Percentiles rank a stretch among this genome's conserved stretches.
Conservation (phyloP, 2,329 filamentous ascomycete genomes). For the Plenodomus biglobosus region DNA sequence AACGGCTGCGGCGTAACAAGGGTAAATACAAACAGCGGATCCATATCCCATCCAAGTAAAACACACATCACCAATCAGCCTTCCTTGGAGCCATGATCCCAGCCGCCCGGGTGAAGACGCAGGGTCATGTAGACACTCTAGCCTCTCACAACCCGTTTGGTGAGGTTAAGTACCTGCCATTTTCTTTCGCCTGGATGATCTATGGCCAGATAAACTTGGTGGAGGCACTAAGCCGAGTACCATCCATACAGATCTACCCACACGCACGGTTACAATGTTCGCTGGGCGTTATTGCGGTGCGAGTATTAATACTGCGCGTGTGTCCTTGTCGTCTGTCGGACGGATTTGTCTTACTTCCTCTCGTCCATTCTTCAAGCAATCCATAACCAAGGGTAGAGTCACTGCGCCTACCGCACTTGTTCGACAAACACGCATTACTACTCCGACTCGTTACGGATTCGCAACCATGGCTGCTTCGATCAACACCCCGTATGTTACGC, state of each 20-base stretch:
- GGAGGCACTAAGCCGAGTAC: too few relatives aligned
- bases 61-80: not conserved
- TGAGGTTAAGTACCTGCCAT: slow-evolving; percentile 18
- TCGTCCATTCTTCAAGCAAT: slow-evolving; percentile 1
- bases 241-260: too few relatives aligned
- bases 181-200: slow-evolving; percentile 17
- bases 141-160: slow-evolving; percentile 26
- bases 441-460: slow-evolving; percentile 15
- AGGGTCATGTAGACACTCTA: slow-evolving; percentile 13
- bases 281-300: slow-evolving; percentile 16
- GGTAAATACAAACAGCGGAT: slow-evolving; percentile 23
- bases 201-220: slow-evolving; percentile 2
- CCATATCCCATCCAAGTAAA: slow-evolving; percentile 20
- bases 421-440: not conserved
- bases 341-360: slow-evolving; percentile 8
- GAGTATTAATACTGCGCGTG: slow-evolving; percentile 28
- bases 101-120: slow-evolving; percentile 27
- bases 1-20: slow-evolving; percentile 12
- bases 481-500: slow-evolving; percentile 31
- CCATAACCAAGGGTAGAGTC: too few relatives aligned
- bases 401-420: too few relatives aligned
- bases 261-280: slow-evolving; percentile 11
- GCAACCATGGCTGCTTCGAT: slow-evolving; percentile 26
- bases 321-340: slow-evolving; percentile 10
- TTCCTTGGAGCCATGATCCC: slow-evolving; percentile 6